These are phyloP conservation scores for Chrysoporthe puriensis DNA, from an alignment of 2,329 filamentous ascomycete genomes.

Conservation along the genomic window DNA sequence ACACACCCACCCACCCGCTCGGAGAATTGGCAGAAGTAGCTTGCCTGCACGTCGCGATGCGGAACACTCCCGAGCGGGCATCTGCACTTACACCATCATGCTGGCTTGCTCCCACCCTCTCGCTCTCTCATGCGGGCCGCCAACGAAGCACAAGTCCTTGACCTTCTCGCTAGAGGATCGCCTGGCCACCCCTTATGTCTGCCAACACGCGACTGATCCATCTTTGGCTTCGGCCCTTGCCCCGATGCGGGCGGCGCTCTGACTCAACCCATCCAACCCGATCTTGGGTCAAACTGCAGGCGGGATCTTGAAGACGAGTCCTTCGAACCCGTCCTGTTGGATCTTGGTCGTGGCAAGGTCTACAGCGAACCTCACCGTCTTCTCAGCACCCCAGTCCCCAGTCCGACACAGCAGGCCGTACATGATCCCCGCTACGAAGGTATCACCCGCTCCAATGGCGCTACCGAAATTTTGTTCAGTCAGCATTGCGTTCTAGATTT, in stretches of 20 bases:
- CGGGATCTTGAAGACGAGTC: constrained; percentile 42
- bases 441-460: constrained; percentile 74
- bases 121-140: constrained; percentile 7
- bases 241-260: constrained; percentile 10
- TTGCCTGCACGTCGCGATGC: constrained; percentile 24
- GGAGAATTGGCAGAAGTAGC: constrained; percentile 20
- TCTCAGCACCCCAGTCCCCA: constrained; percentile 51
- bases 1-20: constrained; percentile 7
- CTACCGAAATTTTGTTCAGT: constrained; percentile 42
- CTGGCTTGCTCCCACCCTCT: neutral
- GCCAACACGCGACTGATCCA: constrained; percentile 30
- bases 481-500: constrained; percentile 16
- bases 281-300: constrained; percentile 20
- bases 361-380: constrained; percentile 60
- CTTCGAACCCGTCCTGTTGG: constrained; percentile 65
- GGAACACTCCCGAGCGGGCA: constrained; percentile 16
- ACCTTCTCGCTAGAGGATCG: constrained; percentile 11
- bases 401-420: constrained; percentile 59
- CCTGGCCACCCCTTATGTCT: constrained; percentile 5
- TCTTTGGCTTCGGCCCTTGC: constrained; percentile 17
- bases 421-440: constrained; percentile 73
- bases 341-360: constrained; percentile 71
- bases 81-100: constrained; percentile 13
- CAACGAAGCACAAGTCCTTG: constrained; percentile 9
- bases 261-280: constrained; percentile 20